These are phyloP conservation scores for Dalechampia spathulata DNA, from an alignment of 441 rosid genomes.

Conservation along the genomic window DNA sequence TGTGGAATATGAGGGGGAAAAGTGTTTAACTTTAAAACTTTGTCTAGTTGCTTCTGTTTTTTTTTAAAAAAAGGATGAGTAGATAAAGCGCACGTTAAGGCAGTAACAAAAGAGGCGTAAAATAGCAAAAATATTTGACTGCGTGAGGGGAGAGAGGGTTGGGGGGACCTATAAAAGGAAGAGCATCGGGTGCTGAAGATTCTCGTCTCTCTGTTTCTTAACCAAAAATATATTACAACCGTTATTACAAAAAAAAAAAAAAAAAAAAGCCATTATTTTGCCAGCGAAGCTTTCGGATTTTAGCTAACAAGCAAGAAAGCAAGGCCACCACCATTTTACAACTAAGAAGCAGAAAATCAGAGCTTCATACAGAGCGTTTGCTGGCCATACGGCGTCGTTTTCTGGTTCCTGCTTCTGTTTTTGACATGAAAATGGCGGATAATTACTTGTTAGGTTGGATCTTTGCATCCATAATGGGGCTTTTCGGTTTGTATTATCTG, in stretches of 20 bases:
- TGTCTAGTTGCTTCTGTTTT: no score
- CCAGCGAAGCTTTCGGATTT: no score
- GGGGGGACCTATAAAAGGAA: background rate
- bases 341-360: background rate
- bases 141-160: background rate
- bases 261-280: no score
- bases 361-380: background rate
- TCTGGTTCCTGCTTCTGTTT: background rate
- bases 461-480: constrained; percentile 29
- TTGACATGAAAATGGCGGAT: constrained; percentile 31
- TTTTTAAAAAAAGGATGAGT: no score
- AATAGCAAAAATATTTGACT: background rate
- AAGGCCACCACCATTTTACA: background rate
- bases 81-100: background rate
- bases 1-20: no score
- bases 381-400: background rate
- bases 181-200: no score
- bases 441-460: constrained; percentile 38
- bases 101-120: background rate
- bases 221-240: no score
- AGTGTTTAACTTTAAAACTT: no score
- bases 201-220: no score
- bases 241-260: no score
- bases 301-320: background rate
- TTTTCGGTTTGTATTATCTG: constrained; percentile 29